These are phyloP conservation scores for Posidonia oceanica DNA, from an alignment of 116 monocot species.

Conservation along the genomic window DNA sequence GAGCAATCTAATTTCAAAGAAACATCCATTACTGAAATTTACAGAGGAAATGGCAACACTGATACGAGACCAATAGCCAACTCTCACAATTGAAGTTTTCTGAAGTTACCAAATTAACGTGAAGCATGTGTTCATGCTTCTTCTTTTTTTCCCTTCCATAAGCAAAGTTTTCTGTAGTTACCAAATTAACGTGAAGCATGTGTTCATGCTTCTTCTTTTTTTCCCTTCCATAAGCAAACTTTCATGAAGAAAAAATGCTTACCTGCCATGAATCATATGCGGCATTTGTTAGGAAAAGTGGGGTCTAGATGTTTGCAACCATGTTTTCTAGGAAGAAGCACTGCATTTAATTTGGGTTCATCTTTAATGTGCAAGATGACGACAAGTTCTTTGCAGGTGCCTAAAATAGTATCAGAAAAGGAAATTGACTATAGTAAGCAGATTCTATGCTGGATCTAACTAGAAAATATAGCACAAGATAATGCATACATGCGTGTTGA, in stretches of 20 bases:
- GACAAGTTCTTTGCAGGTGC: slow-evolving; percentile 77
- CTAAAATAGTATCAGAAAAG: slow-evolving; percentile 17
- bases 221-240: neutral
- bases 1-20: too few species aligned
- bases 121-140: slow-evolving; percentile 25
- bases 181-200: neutral
- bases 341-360: slow-evolving; percentile 35
- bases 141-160: neutral
- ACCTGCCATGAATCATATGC: slow-evolving; percentile 91
- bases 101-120: too few species aligned
- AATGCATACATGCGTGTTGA: too few species aligned
- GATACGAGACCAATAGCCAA: too few species aligned
- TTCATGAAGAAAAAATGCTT: neutral
- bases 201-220: slow-evolving; percentile 21
- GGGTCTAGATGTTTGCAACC: slow-evolving; percentile 34
- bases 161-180: too few species aligned
- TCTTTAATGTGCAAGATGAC: slow-evolving; percentile 39
- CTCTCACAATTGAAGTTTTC: too few species aligned
- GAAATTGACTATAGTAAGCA: neutral
- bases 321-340: slow-evolving; percentile 55
- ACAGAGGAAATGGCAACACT: too few species aligned
- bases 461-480: neutral
- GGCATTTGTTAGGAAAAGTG: slow-evolving; percentile 54
- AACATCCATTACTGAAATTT: too few species aligned
- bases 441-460: neutral